Evolutionary conservation across 1,284 basidiomycete species (phyloP).

Genomic region (Marasmius oreades): DNA sequence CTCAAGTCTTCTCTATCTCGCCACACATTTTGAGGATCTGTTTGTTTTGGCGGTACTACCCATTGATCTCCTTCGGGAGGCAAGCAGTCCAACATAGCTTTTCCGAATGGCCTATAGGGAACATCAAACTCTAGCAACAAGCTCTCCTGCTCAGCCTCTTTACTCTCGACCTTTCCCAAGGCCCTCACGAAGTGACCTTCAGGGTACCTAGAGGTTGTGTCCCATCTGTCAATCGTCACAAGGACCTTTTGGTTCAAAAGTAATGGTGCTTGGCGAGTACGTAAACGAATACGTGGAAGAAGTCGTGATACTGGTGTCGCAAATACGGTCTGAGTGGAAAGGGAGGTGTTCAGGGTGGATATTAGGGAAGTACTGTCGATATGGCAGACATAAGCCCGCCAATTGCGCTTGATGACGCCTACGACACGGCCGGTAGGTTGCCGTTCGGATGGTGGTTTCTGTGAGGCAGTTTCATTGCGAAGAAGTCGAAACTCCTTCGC

Average conservation of each 20-base stretch:
- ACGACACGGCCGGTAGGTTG: constrained; percentile 93
- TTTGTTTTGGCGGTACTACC: constrained; percentile 84
- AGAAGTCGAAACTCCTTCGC: constrained; percentile 49
- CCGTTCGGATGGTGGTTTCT: constrained; percentile 42
- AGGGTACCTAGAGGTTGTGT: constrained; percentile 83
- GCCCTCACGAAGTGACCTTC: constrained; percentile 97
- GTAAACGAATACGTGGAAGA: constrained; percentile 90
- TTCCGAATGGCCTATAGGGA: constrained; percentile 94
- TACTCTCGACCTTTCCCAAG: constrained; percentile 88
- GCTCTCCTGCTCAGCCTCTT: constrained; percentile 96
- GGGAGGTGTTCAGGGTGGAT: constrained; percentile 73
- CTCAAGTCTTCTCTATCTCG: constrained; percentile 86
- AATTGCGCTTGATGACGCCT: constrained; percentile 92
- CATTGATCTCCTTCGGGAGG: constrained; percentile 89
- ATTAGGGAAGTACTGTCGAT: constrained; percentile 89
- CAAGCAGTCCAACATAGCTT: constrained; percentile 89
- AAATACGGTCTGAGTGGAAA: constrained; percentile 91
- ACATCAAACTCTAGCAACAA: constrained; percentile 95
- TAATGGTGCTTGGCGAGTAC: constrained; percentile 89
- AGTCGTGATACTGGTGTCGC: constrained; percentile 91
- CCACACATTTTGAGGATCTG: constrained; percentile 60
- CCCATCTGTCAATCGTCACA: constrained; percentile 94
- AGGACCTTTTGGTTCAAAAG: constrained; percentile 95
- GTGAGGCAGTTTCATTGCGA: constrained; percentile 37
- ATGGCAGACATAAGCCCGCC: constrained; percentile 96